Base-by-base conservation (phyloP, 2,329 filamentous ascomycete species). In the Trichoderma arundinaceum region DNA sequence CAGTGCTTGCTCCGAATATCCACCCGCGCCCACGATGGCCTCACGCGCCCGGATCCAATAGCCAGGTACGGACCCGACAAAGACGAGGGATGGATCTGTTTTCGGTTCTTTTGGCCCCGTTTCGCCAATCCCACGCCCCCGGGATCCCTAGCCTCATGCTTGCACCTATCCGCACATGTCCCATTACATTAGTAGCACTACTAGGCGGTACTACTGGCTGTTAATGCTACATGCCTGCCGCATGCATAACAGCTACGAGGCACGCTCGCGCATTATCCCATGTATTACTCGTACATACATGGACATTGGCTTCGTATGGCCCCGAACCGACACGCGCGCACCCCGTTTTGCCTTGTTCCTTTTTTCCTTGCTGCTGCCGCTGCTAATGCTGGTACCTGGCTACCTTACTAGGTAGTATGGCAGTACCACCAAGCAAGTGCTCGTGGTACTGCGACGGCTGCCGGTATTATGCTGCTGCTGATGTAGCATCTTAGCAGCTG, bases 61-160 rank as follows among this genome's bases (percentile, higher is more conserved):
- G 62, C 62, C 53, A 58, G 62, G 62, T 65, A 65, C 52, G 61
- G 61, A 62, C 41, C 51, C 61, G 62, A 39, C 62, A 35, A 59
- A 32, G 35, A 49, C 62, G 51, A 58, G 44, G 35, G 10, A 58
- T 58, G 62, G 43, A 57, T 65, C 62, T 58, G 51, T 48, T 44
- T 35, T 51, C 62, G 52, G 53, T 58, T 65, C 52, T 56, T 39
- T 43, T 64, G 61, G 61, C 61, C 60, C 51, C 53, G 35, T 59
- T 43, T 54, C 52, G 62, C 62, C 62, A 65, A 65, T 65, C 62
- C 62, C 62, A 65, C 43, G 44, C 62, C 62, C 52, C 62, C 62
- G 62, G 62, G 44, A 58, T 56, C 62, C 62, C 62, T 58, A 58
- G 52, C 53, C 53, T 57, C 44, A 65, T 58, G 53, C 53, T 51